Percentiles rank a stretch among this genome's conserved stretches.
Evolutionary conservation across 768 basidiomycete genomes (phyloP).

Genomic region (Sarcodon sp.): DNA sequence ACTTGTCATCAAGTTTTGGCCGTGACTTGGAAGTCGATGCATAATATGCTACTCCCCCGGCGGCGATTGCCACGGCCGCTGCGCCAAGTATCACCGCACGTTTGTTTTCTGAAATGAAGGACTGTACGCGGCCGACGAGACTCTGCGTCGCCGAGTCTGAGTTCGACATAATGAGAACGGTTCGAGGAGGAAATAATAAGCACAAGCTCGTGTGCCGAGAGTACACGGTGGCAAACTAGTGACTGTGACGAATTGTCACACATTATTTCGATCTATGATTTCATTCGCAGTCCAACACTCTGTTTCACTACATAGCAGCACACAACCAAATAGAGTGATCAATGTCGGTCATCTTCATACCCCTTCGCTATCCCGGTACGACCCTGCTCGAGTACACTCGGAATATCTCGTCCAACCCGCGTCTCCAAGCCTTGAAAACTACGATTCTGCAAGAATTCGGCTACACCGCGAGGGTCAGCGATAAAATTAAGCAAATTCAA

Average conservation of each 20-base stretch:
- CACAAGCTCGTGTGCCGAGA: no score
- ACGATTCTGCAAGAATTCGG: slow-evolving; percentile 59
- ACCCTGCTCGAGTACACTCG: slow-evolving; percentile 79
- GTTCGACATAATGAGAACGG: slow-evolving; percentile 16
- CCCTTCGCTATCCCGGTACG: slow-evolving; percentile 82
- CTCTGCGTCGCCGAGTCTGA: slow-evolving; percentile 12
- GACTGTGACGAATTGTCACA: no score
- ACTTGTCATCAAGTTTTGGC: slow-evolving; percentile 32
- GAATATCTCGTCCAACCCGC: slow-evolving; percentile 64
- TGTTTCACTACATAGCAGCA: no score
- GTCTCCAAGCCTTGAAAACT: slow-evolving; percentile 76
- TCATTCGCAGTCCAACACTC: no score
- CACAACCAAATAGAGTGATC: not conserved
- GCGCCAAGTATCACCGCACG: slow-evolving; percentile 61
- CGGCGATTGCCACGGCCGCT: slow-evolving; percentile 57
- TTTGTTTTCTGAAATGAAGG: slow-evolving; percentile 69
- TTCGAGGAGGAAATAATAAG: slow-evolving; percentile 9
- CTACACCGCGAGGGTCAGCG: slow-evolving; percentile 18
- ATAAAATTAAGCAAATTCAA: slow-evolving; percentile 1
- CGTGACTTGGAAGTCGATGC: slow-evolving; percentile 38
- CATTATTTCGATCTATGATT: no score
- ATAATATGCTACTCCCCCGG: slow-evolving; percentile 69
- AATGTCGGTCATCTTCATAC: slow-evolving; percentile 44
- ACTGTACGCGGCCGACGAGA: slow-evolving; percentile 51
- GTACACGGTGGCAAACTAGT: no score